Evolutionary conservation across 495 filamentous ascomycete genomes (phyloP), one percentile per base, ranked within the genome.

Genomic region (Aspergillus saccharolyticus): DNA sequence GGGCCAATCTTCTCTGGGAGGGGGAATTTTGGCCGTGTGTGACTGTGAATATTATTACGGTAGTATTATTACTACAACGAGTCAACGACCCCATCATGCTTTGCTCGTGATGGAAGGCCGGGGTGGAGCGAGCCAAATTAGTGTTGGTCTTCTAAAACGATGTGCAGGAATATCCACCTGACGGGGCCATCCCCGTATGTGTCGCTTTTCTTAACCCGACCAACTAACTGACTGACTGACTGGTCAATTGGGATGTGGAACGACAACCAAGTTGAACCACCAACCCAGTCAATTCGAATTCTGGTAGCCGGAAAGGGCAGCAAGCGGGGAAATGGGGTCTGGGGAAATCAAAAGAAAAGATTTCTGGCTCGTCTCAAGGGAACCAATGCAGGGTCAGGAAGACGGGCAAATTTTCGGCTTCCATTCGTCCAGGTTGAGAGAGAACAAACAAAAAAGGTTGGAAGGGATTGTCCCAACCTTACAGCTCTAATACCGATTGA

Each of bases 51-150:
- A 50, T 50, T 50, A 46, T 46, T 50, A 17, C 47, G 22, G 22
- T 30, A 28, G 12, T 39, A 21, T 28, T 12, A 51, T 54, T 55
- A 42, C 44, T 55, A 55, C 55, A 39, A 39, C 33, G 12, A 39
- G 33, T 39, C 33, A 39, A 39, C 10, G 39, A 46, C 33, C 25
- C 39, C 43, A 51, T 50, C 39, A 10, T 44, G 21, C 28, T 51
- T 56, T 56, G 19, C 43, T 17, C 42, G 54, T 54, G 52, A 55
- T 56, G 58, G 49, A 39, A 28, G 39, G 39, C 42, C 28, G 21
- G 25, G 50, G 54, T 60, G 58, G 58, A 60, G 58, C 58, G 54
- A 53, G 43, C 48, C 24, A 42, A 21, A 33, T 51, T 53, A 47
- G 54, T 25, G 54, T 47, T 46, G 54, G 52, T 44, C 17, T 39